phyloP scores from a whole-genome alignment of 2,329 filamentous ascomycete genomes.

The Fusarium odoratissimum region DNA sequence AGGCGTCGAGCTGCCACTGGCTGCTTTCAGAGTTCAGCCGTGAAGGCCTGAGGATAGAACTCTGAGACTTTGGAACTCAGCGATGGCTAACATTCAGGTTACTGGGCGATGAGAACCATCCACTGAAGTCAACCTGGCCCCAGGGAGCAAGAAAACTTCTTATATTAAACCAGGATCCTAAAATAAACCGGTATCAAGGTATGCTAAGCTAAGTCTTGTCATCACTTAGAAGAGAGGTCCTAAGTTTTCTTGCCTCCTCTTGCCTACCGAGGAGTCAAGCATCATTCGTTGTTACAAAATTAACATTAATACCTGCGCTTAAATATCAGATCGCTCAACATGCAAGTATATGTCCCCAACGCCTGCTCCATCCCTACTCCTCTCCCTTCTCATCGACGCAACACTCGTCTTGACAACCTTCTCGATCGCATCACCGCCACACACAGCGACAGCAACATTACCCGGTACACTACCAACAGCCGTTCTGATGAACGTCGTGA shows the following conservation, averaged over 20 bases:
- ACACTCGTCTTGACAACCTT: constrained; percentile 33
- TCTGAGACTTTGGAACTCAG: not conserved
- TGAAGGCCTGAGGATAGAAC: not conserved
- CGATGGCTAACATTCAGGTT: not conserved
- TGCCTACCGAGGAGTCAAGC: too few relatives aligned
- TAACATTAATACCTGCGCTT: not conserved
- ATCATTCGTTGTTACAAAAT: not conserved
- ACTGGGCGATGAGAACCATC: not conserved
- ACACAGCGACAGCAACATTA: constrained; percentile 38
- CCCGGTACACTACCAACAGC: constrained; percentile 33
- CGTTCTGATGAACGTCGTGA: constrained; percentile 31
- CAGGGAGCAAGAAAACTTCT: not conserved
- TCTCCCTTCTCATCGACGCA: constrained; percentile 19
- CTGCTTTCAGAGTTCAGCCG: not conserved
- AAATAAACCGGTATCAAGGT: too few relatives aligned
- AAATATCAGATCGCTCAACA: constrained; percentile 40
- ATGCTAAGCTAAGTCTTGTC: not conserved
- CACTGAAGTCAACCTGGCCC: not conserved
- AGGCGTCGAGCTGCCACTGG: not conserved
- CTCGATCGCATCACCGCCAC: constrained; percentile 38
- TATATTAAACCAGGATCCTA: too few relatives aligned
- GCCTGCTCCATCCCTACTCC: constrained; percentile 18
- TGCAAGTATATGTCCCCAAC: constrained; percentile 36
- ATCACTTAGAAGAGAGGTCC: not conserved
- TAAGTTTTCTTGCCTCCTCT: not conserved